Evolutionary conservation across 2,329 filamentous ascomycete species (phyloP), one percentile per base, ranked within the genome.

Genomic region (Capronia americana): DNA sequence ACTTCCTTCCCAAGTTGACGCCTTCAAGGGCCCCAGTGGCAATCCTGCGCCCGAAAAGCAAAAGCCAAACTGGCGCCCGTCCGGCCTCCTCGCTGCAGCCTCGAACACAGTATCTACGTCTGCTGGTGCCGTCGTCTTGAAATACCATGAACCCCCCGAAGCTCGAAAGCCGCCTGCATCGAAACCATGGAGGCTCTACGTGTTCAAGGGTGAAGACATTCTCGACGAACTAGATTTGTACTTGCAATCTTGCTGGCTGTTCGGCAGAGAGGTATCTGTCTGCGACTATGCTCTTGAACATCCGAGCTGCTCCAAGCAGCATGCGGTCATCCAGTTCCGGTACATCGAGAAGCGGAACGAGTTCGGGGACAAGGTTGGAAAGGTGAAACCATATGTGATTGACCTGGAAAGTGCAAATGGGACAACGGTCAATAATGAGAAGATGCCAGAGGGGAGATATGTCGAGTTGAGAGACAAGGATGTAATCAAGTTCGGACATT

Each of bases 81-180:
- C 93, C 0, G 95, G 95, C 30, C 83, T 90, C 7, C 84, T 99
- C 20, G 95, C 95, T 2, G 92, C 93, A 53, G 93, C 92, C 70
- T 93, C 93, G 59, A 98, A 99, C 77, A 88, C 88, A 7, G 88
- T 96, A 69, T 87, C 87, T 23, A 28, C 88, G 88, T 75, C 79
- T 10, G 72, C 73, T 44, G 90, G 88, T 3, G 85, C 86, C 24
- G 88, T 97, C 62, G 88, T 92, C 2, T 86, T 99, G 55, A 98
- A 98, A 82, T 99, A 99, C 78, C 92, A 97, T 80, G 95, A 99
- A 79, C 95, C 95, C 1, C 82, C 92, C 11, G 95, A 99, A 81
- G 92, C 94, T 57, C 90, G 95, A 66, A 97, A 97, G 73, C 92
- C 95, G 0, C 85, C 93, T 0, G 75, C 90, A 0, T 89, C 88